Percentiles rank a stretch among this genome's conserved stretches.
phyloP scores from a whole-genome alignment of 2,329 filamentous ascomycete species.

The Epichloe baconii region DNA sequence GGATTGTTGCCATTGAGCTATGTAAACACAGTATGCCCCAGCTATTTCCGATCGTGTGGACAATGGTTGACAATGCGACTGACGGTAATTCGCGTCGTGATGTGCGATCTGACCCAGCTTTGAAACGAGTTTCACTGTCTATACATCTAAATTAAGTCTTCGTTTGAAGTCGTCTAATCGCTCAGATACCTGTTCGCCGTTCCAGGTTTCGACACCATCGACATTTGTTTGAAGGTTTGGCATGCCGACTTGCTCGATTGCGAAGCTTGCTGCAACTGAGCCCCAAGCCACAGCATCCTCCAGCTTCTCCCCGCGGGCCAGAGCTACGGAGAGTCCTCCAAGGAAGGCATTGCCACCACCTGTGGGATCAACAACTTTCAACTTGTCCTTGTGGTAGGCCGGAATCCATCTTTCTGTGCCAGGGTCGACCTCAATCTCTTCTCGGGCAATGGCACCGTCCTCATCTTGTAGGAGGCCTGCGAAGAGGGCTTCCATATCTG shows the following conservation, averaged over 20 bases:
- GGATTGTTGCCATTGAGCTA: neutral
- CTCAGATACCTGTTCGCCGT: constrained; percentile 39
- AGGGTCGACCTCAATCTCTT: constrained; percentile 49
- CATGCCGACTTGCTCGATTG: constrained; percentile 87
- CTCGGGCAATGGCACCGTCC: constrained; percentile 38
- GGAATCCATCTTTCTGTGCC: constrained; percentile 64
- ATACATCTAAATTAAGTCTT: neutral
- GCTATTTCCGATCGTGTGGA: too few species aligned
- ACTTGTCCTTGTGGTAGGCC: constrained; percentile 48
- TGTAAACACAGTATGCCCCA: neutral
- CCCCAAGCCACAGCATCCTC: constrained; percentile 67
- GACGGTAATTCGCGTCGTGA: neutral
- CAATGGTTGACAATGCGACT: neutral
- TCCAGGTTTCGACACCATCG: constrained; percentile 45
- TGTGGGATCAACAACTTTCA: constrained; percentile 74
- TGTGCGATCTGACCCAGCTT: neutral
- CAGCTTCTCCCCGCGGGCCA: constrained; percentile 45
- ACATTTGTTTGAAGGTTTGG: constrained; percentile 41
- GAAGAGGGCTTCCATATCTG: constrained; percentile 50
- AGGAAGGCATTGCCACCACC: constrained; percentile 90
- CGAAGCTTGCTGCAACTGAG: constrained; percentile 75
- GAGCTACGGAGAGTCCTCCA: constrained; percentile 41
- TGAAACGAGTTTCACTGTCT: neutral
- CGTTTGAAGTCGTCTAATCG: constrained; percentile 35
- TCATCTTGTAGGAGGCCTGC: constrained; percentile 42